Evolutionary conservation across 2,329 filamentous ascomycete genomes (phyloP), one percentile per base, ranked within the genome.

Genomic region (Lachnellula occidentalis): DNA sequence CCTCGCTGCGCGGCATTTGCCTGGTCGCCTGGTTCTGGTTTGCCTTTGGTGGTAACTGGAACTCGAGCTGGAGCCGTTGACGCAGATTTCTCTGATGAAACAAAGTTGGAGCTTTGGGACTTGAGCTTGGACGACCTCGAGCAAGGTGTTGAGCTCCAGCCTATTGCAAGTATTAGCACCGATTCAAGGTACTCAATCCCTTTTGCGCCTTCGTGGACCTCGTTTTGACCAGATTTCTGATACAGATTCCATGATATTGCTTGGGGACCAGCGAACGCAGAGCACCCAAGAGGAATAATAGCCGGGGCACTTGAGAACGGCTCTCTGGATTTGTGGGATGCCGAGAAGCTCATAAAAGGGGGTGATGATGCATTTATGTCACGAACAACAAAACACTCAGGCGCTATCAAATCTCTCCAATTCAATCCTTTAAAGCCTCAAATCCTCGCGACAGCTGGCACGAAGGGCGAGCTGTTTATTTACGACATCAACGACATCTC

Each of bases 31-130:
- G 88, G 86, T 65, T 76, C 89, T 49, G 81, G 82, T 39, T 83
- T 86, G 64, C 91, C 92, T 65, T 79, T 95, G 64, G 78, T 99
- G 61, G 92, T 90, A 57, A 99, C 94, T 27, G 94, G 94, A 66
- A 99, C 94, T 46, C 86, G 92, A 65, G 92, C 94, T 58, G 94
- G 94, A 60, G 94, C 94, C 66, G 91, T 99, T 42, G 91, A 95
- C 73, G 92, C 90, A 65, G 92, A 97, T 73, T 99, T 99, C 74
- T 97, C 94, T 27, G 94, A 94, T 72, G 92, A 97, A 72, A 96
- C 91, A 61, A 92, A 92, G 75, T 78, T 99, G 55, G 94, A 99
- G 77, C 79, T 99, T 58, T 99, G 94, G 94, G 90, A 97, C 73
- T 78, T 99, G 63, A 86, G 83, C 68, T 79, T 97, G 62, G 90